These are phyloP conservation scores for Candida namnaoensis DNA, from an alignment of 805 yeast species.

Conservation along the genomic window DNA sequence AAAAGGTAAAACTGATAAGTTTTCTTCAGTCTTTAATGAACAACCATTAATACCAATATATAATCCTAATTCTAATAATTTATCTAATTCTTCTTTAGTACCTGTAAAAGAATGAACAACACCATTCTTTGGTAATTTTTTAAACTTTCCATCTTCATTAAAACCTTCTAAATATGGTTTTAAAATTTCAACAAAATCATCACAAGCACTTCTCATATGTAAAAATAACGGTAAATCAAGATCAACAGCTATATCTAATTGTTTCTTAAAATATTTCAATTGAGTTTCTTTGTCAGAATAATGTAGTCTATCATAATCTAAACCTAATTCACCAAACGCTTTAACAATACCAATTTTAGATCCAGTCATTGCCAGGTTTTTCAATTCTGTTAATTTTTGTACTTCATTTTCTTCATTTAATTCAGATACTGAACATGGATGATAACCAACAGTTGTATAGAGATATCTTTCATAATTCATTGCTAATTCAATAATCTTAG, in stretches of 20 bases:
- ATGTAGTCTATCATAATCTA: slow-evolving; percentile 87
- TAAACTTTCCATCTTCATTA: slow-evolving; percentile 19
- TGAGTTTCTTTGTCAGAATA: slow-evolving; percentile 68
- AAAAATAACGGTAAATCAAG: slow-evolving; percentile 70
- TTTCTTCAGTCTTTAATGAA: slow-evolving; percentile 73
- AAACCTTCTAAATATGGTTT: slow-evolving; percentile 47
- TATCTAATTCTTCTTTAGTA: slow-evolving; percentile 48
- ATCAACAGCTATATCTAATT: slow-evolving; percentile 57
- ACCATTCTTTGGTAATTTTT: slow-evolving; percentile 34
- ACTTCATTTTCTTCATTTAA: slow-evolving; percentile 25
- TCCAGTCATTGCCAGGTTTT: slow-evolving; percentile 40
- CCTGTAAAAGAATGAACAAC: slow-evolving; percentile 97
- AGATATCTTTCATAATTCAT: slow-evolving; percentile 25
- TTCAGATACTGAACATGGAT: slow-evolving; percentile 80
- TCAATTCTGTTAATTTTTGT: slow-evolving; percentile 38
- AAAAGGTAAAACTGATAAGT: slow-evolving; percentile 49
- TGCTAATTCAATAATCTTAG: slow-evolving; percentile 51
- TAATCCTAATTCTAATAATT: slow-evolving; percentile 49
- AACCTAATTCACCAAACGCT: slow-evolving; percentile 93
- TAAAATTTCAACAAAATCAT: slow-evolving; percentile 63
- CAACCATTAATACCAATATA: slow-evolving; percentile 90
- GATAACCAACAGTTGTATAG: slow-evolving; percentile 84
- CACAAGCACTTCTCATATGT: slow-evolving; percentile 83
- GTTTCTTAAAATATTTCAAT: slow-evolving; percentile 55
- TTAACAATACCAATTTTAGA: slow-evolving; percentile 42